Conservation (phyloP, 352 stramenopile genomes). For the Phytophthora citricola region DNA sequence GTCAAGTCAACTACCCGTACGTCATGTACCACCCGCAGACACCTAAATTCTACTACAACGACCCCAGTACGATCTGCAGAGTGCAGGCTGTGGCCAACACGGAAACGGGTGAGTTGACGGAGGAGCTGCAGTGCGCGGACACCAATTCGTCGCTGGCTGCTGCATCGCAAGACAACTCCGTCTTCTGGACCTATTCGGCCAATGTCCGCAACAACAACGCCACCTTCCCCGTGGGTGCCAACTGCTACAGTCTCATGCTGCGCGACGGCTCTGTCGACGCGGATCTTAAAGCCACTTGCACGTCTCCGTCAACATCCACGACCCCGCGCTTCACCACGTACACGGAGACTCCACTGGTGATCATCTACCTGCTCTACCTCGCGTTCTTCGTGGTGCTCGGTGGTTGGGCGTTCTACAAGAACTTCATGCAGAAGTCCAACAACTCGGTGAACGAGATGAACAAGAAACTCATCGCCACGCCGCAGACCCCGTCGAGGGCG, state of each 20-base stretch:
- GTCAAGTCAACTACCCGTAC: constrained; percentile 51
- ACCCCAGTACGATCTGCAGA: constrained; percentile 38
- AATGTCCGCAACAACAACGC: constrained; percentile 63
- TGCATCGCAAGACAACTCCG: constrained; percentile 35
- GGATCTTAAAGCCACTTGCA: constrained; percentile 23
- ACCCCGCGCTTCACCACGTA: constrained; percentile 34
- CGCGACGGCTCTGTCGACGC: constrained; percentile 30
- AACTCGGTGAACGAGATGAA: constrained; percentile 35
- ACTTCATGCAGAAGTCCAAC: constrained; percentile 27
- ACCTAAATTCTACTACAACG: constrained; percentile 40
- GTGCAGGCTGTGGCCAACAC: constrained; percentile 33
- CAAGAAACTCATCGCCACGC: constrained; percentile 34
- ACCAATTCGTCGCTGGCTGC: constrained; percentile 38
- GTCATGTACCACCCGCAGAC: constrained; percentile 40
- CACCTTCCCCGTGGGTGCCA: constrained; percentile 49
- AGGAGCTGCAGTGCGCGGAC: constrained; percentile 43
- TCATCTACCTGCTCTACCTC: constrained; percentile 42
- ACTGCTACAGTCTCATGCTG: constrained; percentile 44
- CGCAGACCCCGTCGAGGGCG: constrained; percentile 27
- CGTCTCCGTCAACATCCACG: constrained; percentile 9
- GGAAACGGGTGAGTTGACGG: constrained; percentile 25
- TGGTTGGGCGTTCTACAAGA: constrained; percentile 27
- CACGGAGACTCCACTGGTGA: constrained; percentile 29
- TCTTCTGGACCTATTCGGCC: constrained; percentile 50
- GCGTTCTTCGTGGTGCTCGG: constrained; percentile 42